A percentile compares a stretch with the other conserved stretches of the same genome.
Evolutionary conservation across 257 asterid genomes (phyloP).

Genomic region (Solanum virginianum): DNA sequence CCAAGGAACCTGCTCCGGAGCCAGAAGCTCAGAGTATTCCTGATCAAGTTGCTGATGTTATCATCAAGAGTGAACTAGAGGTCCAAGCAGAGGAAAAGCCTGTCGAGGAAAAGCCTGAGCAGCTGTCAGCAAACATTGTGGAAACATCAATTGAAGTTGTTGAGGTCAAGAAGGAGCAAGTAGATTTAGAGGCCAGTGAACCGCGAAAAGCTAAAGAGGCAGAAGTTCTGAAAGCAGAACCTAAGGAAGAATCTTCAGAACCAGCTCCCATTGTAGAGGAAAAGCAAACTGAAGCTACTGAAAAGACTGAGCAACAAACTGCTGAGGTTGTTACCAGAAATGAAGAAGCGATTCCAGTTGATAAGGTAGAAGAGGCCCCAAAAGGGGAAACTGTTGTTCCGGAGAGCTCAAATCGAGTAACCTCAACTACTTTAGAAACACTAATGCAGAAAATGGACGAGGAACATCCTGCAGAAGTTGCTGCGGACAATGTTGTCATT

Average conservation of each 20-base stretch:
- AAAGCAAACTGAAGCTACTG: constrained; percentile 10
- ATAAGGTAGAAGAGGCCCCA: background rate
- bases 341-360: constrained; percentile 3
- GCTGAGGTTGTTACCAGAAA: constrained; percentile 6
- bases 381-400: constrained; percentile 10
- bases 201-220: constrained; percentile 10
- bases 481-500: background rate
- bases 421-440: constrained; percentile 3
- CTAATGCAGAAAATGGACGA: constrained; percentile 8
- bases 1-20: constrained; percentile 5
- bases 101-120: constrained; percentile 15
- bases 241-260: constrained; percentile 6
- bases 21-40: background rate
- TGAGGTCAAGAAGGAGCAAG: constrained; percentile 12
- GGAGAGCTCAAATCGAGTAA: constrained; percentile 7
- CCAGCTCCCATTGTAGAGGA: constrained; percentile 22
- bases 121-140: constrained; percentile 4
- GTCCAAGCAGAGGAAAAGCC: constrained; percentile 9
- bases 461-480: constrained; percentile 3
- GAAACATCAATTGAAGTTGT: constrained; percentile 12
- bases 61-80: background rate
- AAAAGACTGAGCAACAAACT: constrained; percentile 13
- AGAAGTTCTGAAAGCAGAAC: constrained; percentile 10
- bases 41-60: background rate
- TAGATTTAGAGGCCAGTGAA: constrained; percentile 9